Percentiles rank a stretch among this genome's conserved stretches.
Evolutionary conservation across 2,329 filamentous ascomycete species (phyloP).

Genomic region (Ceratocystis alfenasii): DNA sequence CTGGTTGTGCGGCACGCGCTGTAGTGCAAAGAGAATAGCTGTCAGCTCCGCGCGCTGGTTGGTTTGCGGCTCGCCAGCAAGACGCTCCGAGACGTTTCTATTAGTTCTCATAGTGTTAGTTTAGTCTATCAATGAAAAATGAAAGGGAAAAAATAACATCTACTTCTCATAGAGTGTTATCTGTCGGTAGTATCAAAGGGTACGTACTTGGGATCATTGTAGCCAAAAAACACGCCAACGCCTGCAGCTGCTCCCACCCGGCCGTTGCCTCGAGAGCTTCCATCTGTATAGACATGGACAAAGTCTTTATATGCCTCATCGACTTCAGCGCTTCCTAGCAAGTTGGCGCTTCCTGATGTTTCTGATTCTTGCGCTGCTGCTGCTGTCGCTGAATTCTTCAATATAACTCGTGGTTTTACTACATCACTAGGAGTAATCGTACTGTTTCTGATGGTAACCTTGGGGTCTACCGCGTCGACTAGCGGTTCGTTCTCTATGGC

Average conservation of each 20-base stretch:
- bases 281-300: conserved; percentile 46
- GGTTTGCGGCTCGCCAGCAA: conserved; percentile 65
- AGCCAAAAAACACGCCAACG: conserved; percentile 52
- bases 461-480: conserved; percentile 24
- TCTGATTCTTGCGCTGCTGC: no score
- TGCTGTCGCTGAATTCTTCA: not conserved
- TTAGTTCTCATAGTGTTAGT: not conserved
- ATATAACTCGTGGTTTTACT: not conserved
- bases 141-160: not conserved
- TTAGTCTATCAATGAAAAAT: not conserved
- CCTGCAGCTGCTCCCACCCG: conserved; percentile 43
- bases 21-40: conserved; percentile 71
- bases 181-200: conserved; percentile 9
- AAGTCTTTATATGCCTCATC: conserved; percentile 30
- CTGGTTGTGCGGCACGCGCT: conserved; percentile 56
- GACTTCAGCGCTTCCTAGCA: not conserved
- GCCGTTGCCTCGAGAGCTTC: conserved; percentile 49
- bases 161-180: not conserved
- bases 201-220: conserved; percentile 40
- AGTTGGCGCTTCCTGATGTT: not conserved
- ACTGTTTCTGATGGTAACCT: conserved; percentile 17
- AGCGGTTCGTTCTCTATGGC: conserved; percentile 30
- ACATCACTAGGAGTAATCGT: conserved; percentile 1
- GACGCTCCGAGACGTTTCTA: conserved; percentile 60
- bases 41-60: conserved; percentile 95